phyloP scores from a whole-genome alignment of 2,329 filamentous ascomycete species.

The Juglanconis juglandina region DNA sequence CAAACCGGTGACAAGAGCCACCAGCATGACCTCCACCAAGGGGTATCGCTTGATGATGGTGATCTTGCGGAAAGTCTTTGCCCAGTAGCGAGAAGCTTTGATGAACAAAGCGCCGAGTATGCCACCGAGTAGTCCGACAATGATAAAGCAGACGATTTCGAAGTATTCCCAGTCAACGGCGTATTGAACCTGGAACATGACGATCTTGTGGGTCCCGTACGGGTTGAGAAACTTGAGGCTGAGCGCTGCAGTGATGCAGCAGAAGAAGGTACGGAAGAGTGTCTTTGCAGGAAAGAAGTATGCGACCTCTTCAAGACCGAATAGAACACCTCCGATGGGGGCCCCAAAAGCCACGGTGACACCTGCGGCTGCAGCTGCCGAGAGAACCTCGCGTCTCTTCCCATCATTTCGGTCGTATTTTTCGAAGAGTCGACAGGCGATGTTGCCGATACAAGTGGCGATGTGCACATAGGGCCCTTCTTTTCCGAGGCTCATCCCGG shows the following conservation, averaged over 20 bases:
- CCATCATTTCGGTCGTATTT: constrained; percentile 95
- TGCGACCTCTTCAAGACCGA: constrained; percentile 89
- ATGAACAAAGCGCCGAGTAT: constrained; percentile 88
- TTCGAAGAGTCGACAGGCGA: constrained; percentile 84
- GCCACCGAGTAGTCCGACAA: constrained; percentile 84
- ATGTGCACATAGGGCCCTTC: constrained; percentile 98
- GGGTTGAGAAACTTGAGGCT: constrained; percentile 94
- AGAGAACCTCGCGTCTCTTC: constrained; percentile 90
- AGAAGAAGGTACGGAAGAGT: constrained; percentile 95
- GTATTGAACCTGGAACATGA: constrained; percentile 93
- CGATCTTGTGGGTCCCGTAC: constrained; percentile 93
- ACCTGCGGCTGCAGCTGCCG: constrained; percentile 84
- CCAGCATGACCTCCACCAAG: constrained; percentile 80
- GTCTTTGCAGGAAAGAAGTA: constrained; percentile 99
- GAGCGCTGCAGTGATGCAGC: constrained; percentile 88
- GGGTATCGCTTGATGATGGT: constrained; percentile 77
- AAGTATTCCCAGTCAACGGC: constrained; percentile 90
- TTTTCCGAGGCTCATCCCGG: constrained; percentile 89
- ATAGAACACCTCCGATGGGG: constrained; percentile 81
- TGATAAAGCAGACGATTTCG: constrained; percentile 78
- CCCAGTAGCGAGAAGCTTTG: constrained; percentile 90
- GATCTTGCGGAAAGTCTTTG: constrained; percentile 80
- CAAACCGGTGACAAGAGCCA: constrained; percentile 79
- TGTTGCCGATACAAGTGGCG: constrained; percentile 91
- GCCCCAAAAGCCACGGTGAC: constrained; percentile 94